phyloP scores from a whole-genome alignment of 352 stramenopile species.

The Globisporangium barbulae region DNA sequence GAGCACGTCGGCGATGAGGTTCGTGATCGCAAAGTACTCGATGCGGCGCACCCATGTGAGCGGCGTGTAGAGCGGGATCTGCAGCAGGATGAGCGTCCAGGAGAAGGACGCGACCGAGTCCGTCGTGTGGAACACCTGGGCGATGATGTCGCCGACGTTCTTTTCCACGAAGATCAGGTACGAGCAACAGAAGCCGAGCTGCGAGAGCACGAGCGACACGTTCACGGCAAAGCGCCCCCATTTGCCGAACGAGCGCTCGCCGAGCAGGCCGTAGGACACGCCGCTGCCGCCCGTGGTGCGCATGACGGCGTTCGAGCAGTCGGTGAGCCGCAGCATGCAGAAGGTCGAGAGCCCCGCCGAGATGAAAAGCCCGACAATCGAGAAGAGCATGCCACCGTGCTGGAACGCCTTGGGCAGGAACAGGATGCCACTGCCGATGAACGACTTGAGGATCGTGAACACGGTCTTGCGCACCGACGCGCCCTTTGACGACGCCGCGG shows the following conservation, averaged over 20 bases:
- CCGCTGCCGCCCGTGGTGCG: slow-evolving; percentile 18
- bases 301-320: slow-evolving; percentile 45
- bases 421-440: slow-evolving; percentile 65
- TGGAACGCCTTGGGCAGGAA: slow-evolving; percentile 69
- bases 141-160: slow-evolving; percentile 61
- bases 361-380: slow-evolving; percentile 37
- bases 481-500: slow-evolving; percentile 24
- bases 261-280: slow-evolving; percentile 60
- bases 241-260: slow-evolving; percentile 51
- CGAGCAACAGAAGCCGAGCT: slow-evolving; percentile 70
- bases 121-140: slow-evolving; percentile 41
- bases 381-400: slow-evolving; percentile 69
- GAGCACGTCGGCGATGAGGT: slow-evolving; percentile 57
- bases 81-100: slow-evolving; percentile 53
- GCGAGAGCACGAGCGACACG: slow-evolving; percentile 66
- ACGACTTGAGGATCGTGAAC: slow-evolving; percentile 73
- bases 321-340: slow-evolving; percentile 58
- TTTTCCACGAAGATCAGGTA: slow-evolving; percentile 76
- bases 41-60: slow-evolving; percentile 69
- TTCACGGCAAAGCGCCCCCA: slow-evolving; percentile 51
- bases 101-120: slow-evolving; percentile 43
- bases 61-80: slow-evolving; percentile 67
- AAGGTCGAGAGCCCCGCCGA: slow-evolving; percentile 52
- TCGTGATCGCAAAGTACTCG: slow-evolving; percentile 73
- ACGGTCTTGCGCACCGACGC: slow-evolving; percentile 49